Evolutionary conservation across 148 eudicot genomes (phyloP).

Genomic region (Salicornia ramosissima): DNA sequence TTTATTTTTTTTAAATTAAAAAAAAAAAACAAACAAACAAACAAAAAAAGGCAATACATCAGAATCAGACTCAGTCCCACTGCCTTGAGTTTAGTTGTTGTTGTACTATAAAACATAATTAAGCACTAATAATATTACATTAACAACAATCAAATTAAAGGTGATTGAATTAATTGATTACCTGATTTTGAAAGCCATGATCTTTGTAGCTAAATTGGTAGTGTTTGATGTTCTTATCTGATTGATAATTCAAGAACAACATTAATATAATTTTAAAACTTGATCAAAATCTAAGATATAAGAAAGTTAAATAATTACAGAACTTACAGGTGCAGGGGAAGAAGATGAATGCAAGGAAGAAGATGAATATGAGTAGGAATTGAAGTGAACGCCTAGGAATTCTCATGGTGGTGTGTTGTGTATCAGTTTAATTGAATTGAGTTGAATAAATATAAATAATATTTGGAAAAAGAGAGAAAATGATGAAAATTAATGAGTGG

Average conservation of each 20-base stretch:
- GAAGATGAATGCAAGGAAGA: neutral
- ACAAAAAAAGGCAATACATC: neutral
- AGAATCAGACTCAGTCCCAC: neutral
- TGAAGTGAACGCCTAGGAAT: neutral
- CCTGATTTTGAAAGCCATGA: conserved; percentile 7
- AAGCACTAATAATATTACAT: neutral
- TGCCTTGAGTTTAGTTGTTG: neutral
- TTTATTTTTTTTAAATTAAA: too few species aligned
- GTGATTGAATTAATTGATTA: neutral
- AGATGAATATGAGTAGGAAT: neutral
- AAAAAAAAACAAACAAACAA: too few species aligned
- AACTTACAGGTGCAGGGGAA: conserved; percentile 7
- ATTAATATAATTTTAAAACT: neutral
- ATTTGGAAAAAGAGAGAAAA: too few species aligned
- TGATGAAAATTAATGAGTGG: too few species aligned
- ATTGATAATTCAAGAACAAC: neutral
- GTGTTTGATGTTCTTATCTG: conserved; percentile 1
- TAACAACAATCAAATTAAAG: neutral
- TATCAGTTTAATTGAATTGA: too few species aligned
- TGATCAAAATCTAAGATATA: neutral
- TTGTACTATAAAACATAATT: neutral
- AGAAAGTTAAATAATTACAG: neutral
- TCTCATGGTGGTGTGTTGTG: neutral
- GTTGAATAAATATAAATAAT: too few species aligned
- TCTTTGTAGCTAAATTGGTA: neutral